phyloP scores from a whole-genome alignment of 2,329 filamentous ascomycete species.

The Alternaria atra region DNA sequence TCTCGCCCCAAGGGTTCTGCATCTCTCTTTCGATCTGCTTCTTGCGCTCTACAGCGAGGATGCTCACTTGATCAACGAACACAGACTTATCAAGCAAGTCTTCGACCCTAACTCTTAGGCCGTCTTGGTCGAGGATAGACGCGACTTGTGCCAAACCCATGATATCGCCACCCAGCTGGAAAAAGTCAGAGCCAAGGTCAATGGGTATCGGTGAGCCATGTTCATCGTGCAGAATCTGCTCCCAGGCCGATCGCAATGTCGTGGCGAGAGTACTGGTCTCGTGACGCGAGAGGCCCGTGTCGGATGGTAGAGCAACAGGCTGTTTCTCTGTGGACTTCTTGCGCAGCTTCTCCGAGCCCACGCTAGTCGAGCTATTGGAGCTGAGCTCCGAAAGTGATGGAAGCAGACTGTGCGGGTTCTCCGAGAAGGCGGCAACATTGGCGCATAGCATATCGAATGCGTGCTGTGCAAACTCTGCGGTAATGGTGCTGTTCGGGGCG shows the following conservation, averaged over 20 bases:
- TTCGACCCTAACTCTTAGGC: constrained; percentile 39
- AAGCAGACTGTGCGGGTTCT: constrained; percentile 40
- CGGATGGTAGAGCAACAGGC: constrained; percentile 34
- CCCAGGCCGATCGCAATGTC: constrained; percentile 40
- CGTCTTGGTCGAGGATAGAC: constrained; percentile 39
- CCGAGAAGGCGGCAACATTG: constrained; percentile 37
- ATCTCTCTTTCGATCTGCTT: constrained; percentile 40
- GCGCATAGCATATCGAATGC: constrained; percentile 51
- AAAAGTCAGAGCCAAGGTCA: constrained; percentile 43
- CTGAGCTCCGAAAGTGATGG: constrained; percentile 38
- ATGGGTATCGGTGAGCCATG: constrained; percentile 28
- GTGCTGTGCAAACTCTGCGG: constrained; percentile 62
- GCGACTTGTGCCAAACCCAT: constrained; percentile 46
- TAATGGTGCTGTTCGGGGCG: constrained; percentile 56
- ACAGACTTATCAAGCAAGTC: constrained; percentile 43
- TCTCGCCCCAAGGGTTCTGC: constrained; percentile 43
- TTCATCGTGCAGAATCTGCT: constrained; percentile 41
- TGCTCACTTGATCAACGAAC: constrained; percentile 41
- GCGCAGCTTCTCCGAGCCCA: constrained; percentile 31
- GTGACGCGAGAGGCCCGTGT: constrained; percentile 36
- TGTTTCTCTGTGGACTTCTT: constrained; percentile 39
- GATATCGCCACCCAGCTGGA: constrained; percentile 47
- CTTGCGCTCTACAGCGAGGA: constrained; percentile 38
- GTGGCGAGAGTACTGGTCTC: constrained; percentile 36
- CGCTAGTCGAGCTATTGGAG: constrained; percentile 34